phyloP scores from a whole-genome alignment of 1,139 yeast genomes.

The Yamadazyma diddensiae region DNA sequence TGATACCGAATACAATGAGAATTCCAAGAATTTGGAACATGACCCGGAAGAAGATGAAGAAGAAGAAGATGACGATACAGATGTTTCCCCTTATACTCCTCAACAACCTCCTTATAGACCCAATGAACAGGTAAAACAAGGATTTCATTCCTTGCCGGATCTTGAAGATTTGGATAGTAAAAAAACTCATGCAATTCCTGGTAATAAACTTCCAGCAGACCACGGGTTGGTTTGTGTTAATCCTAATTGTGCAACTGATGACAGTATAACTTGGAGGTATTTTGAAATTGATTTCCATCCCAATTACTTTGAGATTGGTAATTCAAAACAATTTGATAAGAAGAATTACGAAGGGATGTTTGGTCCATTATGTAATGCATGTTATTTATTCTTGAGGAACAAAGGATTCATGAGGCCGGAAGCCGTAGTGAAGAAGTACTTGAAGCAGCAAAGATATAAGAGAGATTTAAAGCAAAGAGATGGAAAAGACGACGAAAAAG shows the following conservation, averaged over 20 bases:
- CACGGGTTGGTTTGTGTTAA: conserved; percentile 45
- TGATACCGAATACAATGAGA: conserved; percentile 34
- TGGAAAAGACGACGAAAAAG: conserved; percentile 5
- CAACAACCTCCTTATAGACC: conserved; percentile 36
- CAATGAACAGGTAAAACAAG: conserved; percentile 8
- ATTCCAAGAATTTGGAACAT: conserved; percentile 11
- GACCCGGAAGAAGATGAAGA: conserved; percentile 17
- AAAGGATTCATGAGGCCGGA: conserved; percentile 54
- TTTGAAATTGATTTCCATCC: conserved; percentile 44
- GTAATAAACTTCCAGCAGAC: conserved; percentile 34
- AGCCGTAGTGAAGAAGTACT: conserved; percentile 45
- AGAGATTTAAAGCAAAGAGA: conserved; percentile 19
- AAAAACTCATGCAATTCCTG: conserved; percentile 43
- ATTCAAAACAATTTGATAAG: conserved; percentile 40
- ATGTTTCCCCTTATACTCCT: conserved; percentile 42
- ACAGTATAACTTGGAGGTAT: conserved; percentile 47
- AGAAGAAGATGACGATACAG: conserved; percentile 16
- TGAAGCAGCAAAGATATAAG: conserved; percentile 46
- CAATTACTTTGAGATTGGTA: conserved; percentile 36
- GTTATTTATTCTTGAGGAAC: conserved; percentile 44
- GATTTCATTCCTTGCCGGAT: conserved; percentile 41
- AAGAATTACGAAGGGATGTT: conserved; percentile 47
- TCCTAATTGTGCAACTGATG: conserved; percentile 40
- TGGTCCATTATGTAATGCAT: conserved; percentile 52
- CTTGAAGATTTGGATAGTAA: conserved; percentile 46